These are phyloP conservation scores for Heritiera fomes DNA, from an alignment of 345 rosid species.

Conservation along the genomic window DNA sequence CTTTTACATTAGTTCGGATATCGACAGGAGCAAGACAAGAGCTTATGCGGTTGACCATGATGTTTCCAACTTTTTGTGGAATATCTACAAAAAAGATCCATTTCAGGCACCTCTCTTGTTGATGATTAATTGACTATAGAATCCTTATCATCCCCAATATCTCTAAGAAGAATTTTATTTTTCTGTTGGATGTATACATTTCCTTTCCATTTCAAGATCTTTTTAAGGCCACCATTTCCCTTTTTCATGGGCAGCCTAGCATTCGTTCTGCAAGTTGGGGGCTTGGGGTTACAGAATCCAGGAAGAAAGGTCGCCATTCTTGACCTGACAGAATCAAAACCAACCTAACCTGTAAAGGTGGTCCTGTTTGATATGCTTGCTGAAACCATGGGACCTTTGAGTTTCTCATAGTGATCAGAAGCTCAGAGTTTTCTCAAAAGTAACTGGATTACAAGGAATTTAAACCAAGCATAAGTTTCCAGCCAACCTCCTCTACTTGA, in stretches of 20 bases:
- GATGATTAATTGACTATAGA: conserved; percentile 21
- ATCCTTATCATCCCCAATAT: conserved; percentile 51
- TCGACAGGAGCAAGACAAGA: neutral
- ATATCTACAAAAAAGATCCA: conserved; percentile 23
- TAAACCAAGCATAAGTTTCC: neutral
- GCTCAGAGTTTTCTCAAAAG: neutral
- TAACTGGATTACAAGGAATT: neutral
- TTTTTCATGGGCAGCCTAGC: neutral
- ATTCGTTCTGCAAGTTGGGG: conserved; percentile 32
- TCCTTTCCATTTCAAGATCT: conserved; percentile 33
- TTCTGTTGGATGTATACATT: conserved; percentile 13
- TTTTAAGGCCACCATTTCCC: conserved; percentile 7
- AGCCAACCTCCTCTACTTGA: neutral
- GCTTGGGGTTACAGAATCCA: conserved; percentile 31
- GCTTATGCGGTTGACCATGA: conserved; percentile 3
- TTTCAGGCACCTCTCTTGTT: conserved; percentile 17
- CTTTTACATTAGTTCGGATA: neutral
- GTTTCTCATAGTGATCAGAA: neutral
- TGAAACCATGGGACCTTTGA: conserved; percentile 1
- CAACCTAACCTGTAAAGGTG: neutral
- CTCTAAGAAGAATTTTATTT: conserved; percentile 11
- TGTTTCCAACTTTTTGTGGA: conserved; percentile 9
- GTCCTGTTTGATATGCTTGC: conserved; percentile 4
- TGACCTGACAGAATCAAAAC: conserved; percentile 13
- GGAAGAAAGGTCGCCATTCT: conserved; percentile 16